Base-by-base conservation (phyloP, 1,139 yeast genomes). In the Candida albicans region DNA sequence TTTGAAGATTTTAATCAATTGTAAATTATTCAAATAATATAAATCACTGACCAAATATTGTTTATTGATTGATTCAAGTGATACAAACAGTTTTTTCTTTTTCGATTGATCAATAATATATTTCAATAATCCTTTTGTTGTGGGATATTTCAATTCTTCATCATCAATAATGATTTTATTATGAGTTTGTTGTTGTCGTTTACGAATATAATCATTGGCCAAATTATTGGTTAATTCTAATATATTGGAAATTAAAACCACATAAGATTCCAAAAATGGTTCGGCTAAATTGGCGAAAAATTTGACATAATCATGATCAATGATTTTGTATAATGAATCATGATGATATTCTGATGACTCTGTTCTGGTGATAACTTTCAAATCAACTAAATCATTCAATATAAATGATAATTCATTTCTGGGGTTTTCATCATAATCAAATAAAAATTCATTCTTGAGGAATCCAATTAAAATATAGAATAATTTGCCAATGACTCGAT, bases 41-140 rank as follows among this genome's bases (percentile, higher is more conserved):
- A 73, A 61, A 46, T 71, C 69, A 42, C 72, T 64, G 36, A 73
- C 59, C 45, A 73, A 61, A 51, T 73, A 73, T 50, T 73, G 78
- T 55, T 73, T 73, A 55, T 73, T 72, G 45, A 65, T 61, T 11
- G 72, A 59, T 52, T 73, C 78, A 29, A 69, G 28, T 4, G 55
- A 49, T 51, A 39, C 52, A 57, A 36, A 58, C 42, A 43, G 54
- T 50, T 37, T 47, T 47, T 18, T 47, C 31, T 53, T 42, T 42
- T 40, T 42, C 13, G 29, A 50, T 37, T 44, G 51, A 33, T 42
- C 48, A 45, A 65, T 69, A n/a, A 68, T 65, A 22, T 56, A 47
- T 48, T 64, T 68, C 43, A 73, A 58, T 29, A 72, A 59, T 9
- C 65, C 58, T 51, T 70, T 72, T 13, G 77, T 72, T 14, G 73